Evolutionary conservation across 2,329 filamentous ascomycete species (phyloP).

Genomic region (Cercospora zeina): DNA sequence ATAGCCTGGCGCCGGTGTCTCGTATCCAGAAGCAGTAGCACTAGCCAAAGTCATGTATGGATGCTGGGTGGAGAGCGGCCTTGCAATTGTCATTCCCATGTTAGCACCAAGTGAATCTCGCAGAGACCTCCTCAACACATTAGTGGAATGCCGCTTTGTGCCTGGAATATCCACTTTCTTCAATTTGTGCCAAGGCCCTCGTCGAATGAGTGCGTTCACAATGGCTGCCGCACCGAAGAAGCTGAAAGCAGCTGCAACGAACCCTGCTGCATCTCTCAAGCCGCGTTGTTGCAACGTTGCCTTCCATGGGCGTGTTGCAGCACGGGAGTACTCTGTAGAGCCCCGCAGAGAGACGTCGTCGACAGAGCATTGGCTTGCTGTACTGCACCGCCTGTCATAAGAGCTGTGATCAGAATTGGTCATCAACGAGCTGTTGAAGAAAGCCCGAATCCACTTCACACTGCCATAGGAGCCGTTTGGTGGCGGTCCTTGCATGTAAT

Average conservation of each 20-base stretch:
- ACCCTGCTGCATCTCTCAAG: slow-evolving; percentile 32
- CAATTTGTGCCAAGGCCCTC: slow-evolving; percentile 34
- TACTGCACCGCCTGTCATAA: slow-evolving; percentile 23
- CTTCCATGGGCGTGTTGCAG: slow-evolving; percentile 28
- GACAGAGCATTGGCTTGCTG: slow-evolving; percentile 31
- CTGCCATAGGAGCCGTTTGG: slow-evolving; percentile 44
- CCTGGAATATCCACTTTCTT: slow-evolving; percentile 29
- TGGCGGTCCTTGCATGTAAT: slow-evolving; percentile 51
- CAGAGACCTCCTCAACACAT: slow-evolving; percentile 26
- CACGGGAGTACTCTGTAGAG: slow-evolving; percentile 28
- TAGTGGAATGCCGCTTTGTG: slow-evolving; percentile 22
- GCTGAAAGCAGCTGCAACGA: slow-evolving; percentile 35
- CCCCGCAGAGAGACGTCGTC: slow-evolving; percentile 36
- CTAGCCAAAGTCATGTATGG: slow-evolving; percentile 5
- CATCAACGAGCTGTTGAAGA: slow-evolving; percentile 53
- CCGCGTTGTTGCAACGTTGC: slow-evolving; percentile 15
- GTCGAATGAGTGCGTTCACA: slow-evolving; percentile 35
- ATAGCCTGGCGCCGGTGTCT: slow-evolving; percentile 29
- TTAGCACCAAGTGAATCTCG: slow-evolving; percentile 23
- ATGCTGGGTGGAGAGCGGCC: slow-evolving; percentile 13
- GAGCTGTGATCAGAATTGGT: slow-evolving; percentile 32
- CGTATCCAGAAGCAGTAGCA: slow-evolving; percentile 14
- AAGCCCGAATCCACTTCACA: slow-evolving; percentile 51
- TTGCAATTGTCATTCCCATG: slow-evolving; percentile 12
- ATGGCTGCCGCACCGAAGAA: slow-evolving; percentile 33